Evolutionary conservation across 768 basidiomycete species (phyloP).

Genomic region (Multifurca ochricompacta): DNA sequence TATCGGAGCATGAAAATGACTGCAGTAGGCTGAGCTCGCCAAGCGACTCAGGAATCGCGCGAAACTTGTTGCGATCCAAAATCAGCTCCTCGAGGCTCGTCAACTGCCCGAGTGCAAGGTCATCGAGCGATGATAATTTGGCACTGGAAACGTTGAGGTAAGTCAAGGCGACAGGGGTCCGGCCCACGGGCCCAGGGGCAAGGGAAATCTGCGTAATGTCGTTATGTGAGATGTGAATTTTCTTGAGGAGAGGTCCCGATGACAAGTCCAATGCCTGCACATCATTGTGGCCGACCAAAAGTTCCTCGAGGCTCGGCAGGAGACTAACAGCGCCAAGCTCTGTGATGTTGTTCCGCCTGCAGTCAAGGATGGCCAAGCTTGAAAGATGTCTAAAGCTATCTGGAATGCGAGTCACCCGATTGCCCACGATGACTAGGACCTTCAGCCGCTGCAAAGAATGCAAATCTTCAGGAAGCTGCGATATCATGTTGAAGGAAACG

Average conservation of each 20-base stretch:
- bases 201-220: slow-evolving; percentile 77
- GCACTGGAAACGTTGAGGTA: slow-evolving; percentile 80
- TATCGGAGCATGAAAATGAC: slow-evolving; percentile 86
- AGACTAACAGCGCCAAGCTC: slow-evolving; percentile 64
- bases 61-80: slow-evolving; percentile 83
- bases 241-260: slow-evolving; percentile 55
- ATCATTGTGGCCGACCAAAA: slow-evolving; percentile 78
- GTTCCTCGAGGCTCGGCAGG: slow-evolving; percentile 57
- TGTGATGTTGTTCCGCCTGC: slow-evolving; percentile 73
- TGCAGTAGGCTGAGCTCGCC: slow-evolving; percentile 66
- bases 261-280: slow-evolving; percentile 75
- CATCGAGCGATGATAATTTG: slow-evolving; percentile 79
- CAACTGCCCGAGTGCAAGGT: slow-evolving; percentile 63
- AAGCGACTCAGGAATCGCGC: slow-evolving; percentile 74
- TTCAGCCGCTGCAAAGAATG: slow-evolving; percentile 62
- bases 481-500: slow-evolving; percentile 88
- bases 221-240: slow-evolving; percentile 76
- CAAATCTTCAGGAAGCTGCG: slow-evolving; percentile 72
- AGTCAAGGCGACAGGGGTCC: slow-evolving; percentile 51
- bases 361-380: slow-evolving; percentile 70
- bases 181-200: slow-evolving; percentile 41
- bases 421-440: slow-evolving; percentile 76
- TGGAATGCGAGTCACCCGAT: slow-evolving; percentile 69
- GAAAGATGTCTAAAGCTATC: slow-evolving; percentile 47
- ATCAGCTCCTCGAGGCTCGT: slow-evolving; percentile 61